Percentiles rank a stretch among this genome's conserved stretches.
Conservation (phyloP, 1,139 yeast species). For the Suhomyces coccinellae region DNA sequence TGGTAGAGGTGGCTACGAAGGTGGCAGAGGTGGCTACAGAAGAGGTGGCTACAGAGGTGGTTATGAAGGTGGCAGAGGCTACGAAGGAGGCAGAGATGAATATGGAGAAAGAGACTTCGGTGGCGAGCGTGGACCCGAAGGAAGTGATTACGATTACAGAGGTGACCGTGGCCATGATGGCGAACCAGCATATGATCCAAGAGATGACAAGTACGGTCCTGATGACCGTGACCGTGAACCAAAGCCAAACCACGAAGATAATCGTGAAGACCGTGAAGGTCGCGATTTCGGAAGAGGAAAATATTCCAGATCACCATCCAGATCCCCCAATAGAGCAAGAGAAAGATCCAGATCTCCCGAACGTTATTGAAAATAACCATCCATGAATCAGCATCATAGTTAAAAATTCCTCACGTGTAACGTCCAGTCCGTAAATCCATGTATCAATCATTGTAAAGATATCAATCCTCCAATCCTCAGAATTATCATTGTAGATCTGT, state of each 20-base stretch:
- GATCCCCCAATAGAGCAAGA: conserved; percentile 38
- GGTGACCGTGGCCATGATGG: conserved; percentile 13
- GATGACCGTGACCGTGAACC: conserved; percentile 16
- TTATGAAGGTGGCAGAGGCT: conserved; percentile 7
- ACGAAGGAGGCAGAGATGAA: conserved; percentile 9
- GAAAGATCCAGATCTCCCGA: conserved; percentile 45
- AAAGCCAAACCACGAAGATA: conserved; percentile 12
- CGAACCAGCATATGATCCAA: conserved; percentile 25
- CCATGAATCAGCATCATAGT: conserved; percentile 22
- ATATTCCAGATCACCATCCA: conserved; percentile 42
- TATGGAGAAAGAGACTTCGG: conserved; percentile 19
- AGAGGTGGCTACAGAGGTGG: conserved; percentile 6
- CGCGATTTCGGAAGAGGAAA: conserved; percentile 27
- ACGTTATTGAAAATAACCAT: conserved; percentile 27
- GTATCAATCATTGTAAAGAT: conserved; percentile 1
- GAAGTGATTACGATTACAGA: conserved; percentile 21
- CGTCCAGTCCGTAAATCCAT: conserved; percentile 2
- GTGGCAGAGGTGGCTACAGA: conserved; percentile 12
- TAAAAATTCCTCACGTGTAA: not conserved
- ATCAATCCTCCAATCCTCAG: conserved; percentile 1
- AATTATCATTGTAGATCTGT: not conserved
- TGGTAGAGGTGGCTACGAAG: conserved; percentile 7
- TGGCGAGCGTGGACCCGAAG: conserved; percentile 18
- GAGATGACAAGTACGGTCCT: conserved; percentile 18
- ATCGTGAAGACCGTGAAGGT: conserved; percentile 13